phyloP scores from a whole-genome alignment of 2,329 filamentous ascomycete genomes.

The Beauveria sp. region DNA sequence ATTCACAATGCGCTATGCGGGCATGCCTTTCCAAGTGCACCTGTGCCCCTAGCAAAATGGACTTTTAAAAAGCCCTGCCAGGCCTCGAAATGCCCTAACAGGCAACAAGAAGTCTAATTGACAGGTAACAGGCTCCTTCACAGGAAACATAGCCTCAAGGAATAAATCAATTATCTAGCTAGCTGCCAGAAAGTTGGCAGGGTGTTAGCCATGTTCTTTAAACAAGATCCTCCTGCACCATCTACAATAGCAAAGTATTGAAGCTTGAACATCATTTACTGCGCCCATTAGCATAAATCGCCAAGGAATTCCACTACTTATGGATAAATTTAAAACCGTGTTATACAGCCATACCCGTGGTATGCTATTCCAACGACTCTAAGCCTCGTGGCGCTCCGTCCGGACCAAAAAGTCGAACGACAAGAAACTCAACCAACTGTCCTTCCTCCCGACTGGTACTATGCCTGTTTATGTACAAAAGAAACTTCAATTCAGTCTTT shows the following conservation, averaged over 20 bases:
- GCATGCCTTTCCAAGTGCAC: background rate
- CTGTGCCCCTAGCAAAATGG: no score
- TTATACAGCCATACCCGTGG: conserved; percentile 8
- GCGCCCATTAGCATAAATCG: no score
- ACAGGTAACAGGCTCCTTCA: no score
- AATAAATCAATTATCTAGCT: no score
- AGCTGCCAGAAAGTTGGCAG: background rate
- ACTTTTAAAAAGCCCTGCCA: no score
- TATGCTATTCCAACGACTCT: conserved; percentile 6
- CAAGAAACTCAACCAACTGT: background rate
- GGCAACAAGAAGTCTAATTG: no score
- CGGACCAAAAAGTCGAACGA: background rate
- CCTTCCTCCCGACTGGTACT: conserved; percentile 1
- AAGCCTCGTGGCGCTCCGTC: background rate
- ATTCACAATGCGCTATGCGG: background rate
- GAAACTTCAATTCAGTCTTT: conserved; percentile 16
- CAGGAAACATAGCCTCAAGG: no score
- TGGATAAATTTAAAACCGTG: background rate
- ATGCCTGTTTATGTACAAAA: conserved; percentile 29
- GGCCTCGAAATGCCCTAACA: no score
- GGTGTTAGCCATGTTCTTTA: background rate
- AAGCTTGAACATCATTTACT: background rate
- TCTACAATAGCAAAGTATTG: no score
- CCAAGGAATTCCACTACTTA: no score
- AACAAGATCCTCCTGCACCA: background rate